phyloP scores from a whole-genome alignment of 176 grass and related monocot genomes.

The Pontederia crassipes region DNA sequence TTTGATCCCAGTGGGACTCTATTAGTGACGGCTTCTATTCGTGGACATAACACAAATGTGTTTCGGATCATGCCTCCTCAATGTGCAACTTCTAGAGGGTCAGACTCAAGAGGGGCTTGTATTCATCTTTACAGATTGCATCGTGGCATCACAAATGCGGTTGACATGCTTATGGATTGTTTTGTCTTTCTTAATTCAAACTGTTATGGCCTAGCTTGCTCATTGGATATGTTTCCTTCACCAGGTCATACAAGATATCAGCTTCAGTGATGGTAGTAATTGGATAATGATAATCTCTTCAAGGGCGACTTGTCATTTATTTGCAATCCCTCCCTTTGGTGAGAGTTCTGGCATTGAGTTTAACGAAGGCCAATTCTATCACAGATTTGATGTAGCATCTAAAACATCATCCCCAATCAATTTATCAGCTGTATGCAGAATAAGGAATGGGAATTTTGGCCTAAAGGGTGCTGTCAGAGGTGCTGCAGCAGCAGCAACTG shows the following conservation, averaged over 20 bases:
- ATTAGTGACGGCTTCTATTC: slow-evolving; percentile 87
- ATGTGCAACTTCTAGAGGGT: slow-evolving; percentile 34
- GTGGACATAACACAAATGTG: slow-evolving; percentile 84
- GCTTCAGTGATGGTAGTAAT: slow-evolving; percentile 89
- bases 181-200: slow-evolving; percentile 9
- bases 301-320: slow-evolving; percentile 83
- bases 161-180: slow-evolving; percentile 26
- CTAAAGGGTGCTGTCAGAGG: slow-evolving; percentile 66
- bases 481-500: slow-evolving; percentile 59
- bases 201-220: slow-evolving; percentile 16
- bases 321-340: slow-evolving; percentile 65
- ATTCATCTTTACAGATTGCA: slow-evolving; percentile 87
- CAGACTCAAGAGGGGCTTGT: slow-evolving; percentile 50
- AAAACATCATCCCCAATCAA: slow-evolving; percentile 34
- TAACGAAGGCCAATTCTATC: slow-evolving; percentile 35
- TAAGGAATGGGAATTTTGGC: slow-evolving; percentile 70
- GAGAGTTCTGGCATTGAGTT: slow-evolving; percentile 39
- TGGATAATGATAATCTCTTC: slow-evolving; percentile 99
- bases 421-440: slow-evolving; percentile 81
- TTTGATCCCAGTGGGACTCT: slow-evolving; percentile 97
- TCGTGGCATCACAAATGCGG: slow-evolving; percentile 90
- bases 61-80: slow-evolving; percentile 73
- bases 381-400: slow-evolving; percentile 28
- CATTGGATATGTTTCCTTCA: slow-evolving; percentile 10
- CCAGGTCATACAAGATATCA: slow-evolving; percentile 97